A percentile compares a stretch with the other conserved stretches of the same genome.
phyloP scores from a whole-genome alignment of 352 stramenopile species.

The Phytophthora colocasiae region DNA sequence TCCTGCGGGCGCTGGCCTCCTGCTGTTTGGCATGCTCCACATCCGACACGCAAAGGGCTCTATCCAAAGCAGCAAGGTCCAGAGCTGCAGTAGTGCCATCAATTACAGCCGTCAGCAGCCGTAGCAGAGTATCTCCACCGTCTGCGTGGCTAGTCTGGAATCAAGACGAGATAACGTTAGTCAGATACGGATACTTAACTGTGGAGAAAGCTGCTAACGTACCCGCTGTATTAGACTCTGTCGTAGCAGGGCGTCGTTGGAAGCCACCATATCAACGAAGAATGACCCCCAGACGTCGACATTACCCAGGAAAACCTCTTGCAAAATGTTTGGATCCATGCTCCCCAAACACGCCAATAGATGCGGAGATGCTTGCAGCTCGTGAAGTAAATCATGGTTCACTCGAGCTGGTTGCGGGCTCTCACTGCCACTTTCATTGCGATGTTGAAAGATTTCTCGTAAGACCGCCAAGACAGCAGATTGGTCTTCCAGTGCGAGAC shows the following conservation, averaged over 20 bases:
- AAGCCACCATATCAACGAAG: slow-evolving; percentile 65
- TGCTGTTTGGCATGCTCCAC: slow-evolving; percentile 42
- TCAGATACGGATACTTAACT: slow-evolving; percentile 1
- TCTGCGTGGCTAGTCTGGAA: slow-evolving; percentile 64
- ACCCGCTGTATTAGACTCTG: slow-evolving; percentile 60
- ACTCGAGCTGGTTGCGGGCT: not conserved
- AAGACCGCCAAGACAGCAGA: slow-evolving; percentile 54
- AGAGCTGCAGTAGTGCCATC: slow-evolving; percentile 48
- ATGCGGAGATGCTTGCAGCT: slow-evolving; percentile 61
- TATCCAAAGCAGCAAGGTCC: slow-evolving; percentile 59
- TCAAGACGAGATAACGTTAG: slow-evolving; percentile 1
- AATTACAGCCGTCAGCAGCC: slow-evolving; percentile 56
- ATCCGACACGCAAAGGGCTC: slow-evolving; percentile 43
- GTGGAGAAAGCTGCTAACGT: not conserved
- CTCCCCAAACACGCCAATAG: slow-evolving; percentile 67
- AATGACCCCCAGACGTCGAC: slow-evolving; percentile 70
- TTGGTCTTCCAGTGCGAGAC: slow-evolving; percentile 68
- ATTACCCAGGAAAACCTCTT: slow-evolving; percentile 72
- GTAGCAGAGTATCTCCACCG: slow-evolving; percentile 55
- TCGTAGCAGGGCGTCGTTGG: slow-evolving; percentile 60
- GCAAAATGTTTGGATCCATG: slow-evolving; percentile 64
- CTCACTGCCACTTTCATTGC: slow-evolving; percentile 15
- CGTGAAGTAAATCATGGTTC: slow-evolving; percentile 61
- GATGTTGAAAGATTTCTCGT: slow-evolving; percentile 55
- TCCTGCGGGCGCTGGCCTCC: slow-evolving; percentile 49